These are phyloP conservation scores for Xylaria sp. DNA, from an alignment of 2,329 filamentous ascomycete species.

Conservation along the genomic window DNA sequence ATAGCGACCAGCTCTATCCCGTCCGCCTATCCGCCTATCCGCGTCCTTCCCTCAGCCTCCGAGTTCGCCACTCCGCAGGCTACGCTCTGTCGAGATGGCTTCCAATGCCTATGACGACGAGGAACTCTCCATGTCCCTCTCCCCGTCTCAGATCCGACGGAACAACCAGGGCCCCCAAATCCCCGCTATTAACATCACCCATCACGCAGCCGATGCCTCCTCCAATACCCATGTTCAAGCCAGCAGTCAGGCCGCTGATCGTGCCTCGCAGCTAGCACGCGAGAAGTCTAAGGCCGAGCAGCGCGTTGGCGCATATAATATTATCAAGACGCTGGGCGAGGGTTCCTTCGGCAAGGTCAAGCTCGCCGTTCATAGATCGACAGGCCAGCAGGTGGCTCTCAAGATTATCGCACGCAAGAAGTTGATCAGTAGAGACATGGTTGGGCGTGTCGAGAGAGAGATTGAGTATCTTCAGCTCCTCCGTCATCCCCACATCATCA, in stretches of 20 bases:
- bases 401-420: conserved; percentile 98
- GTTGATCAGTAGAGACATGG: conserved; percentile 97
- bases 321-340: conserved; percentile 90
- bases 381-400: conserved; percentile 92
- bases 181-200: conserved; percentile 53
- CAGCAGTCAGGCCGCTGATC: conserved; percentile 39
- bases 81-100: conserved; percentile 55
- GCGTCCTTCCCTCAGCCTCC: conserved; percentile 2
- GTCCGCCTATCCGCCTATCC: not conserved
- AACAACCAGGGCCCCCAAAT: conserved; percentile 52
- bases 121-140: conserved; percentile 82
- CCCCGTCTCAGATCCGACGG: conserved; percentile 71
- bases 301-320: conserved; percentile 90
- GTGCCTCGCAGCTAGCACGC: conserved; percentile 50
- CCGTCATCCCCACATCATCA: conserved; percentile 98
- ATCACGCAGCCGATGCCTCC: conserved; percentile 45
- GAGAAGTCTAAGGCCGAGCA: conserved; percentile 74
- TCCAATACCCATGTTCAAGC: conserved; percentile 46
- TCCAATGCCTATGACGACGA: conserved; percentile 77
- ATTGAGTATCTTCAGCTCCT: conserved; percentile 97
- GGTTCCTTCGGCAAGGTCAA: conserved; percentile 99
- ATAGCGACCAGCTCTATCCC: not conserved
- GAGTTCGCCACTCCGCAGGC: conserved; percentile 25
- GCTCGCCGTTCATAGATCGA: conserved; percentile 90
- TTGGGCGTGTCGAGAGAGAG: conserved; percentile 94